Conservation (phyloP, 2,329 filamentous ascomycete species). For the Aspergillus sp. region DNA sequence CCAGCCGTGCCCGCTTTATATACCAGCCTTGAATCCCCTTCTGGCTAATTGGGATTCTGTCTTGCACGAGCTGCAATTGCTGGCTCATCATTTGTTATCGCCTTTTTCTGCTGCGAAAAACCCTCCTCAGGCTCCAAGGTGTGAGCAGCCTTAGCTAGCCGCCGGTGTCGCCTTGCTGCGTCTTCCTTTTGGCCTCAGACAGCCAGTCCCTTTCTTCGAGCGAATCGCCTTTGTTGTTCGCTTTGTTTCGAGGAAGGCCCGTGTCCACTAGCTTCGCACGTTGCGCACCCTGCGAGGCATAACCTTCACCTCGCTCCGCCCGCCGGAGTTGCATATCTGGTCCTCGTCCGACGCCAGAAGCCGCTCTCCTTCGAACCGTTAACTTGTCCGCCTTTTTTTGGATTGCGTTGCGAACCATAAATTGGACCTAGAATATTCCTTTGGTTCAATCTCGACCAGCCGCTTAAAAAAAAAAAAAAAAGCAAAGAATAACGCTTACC, state of each 20-base stretch:
- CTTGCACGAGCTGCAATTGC: constrained; percentile 6
- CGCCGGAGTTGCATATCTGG: constrained; percentile 5
- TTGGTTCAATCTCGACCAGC: background rate
- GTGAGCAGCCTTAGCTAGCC: constrained; percentile 20
- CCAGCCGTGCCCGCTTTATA: background rate
- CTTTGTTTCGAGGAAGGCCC: background rate
- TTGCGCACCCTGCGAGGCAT: background rate
- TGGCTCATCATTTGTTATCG: background rate
- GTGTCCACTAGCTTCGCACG: background rate
- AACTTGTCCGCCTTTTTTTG: background rate
- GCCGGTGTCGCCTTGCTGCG: constrained; percentile 6
- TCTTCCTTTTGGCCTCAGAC: background rate
- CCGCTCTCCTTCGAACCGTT: constrained; percentile 1
- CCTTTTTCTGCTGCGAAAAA: background rate
- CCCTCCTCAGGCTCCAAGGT: constrained; percentile 13
- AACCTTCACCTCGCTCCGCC: background rate
- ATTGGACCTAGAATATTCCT: background rate
- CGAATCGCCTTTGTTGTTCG: constrained; percentile 3
- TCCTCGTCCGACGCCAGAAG: constrained; percentile 2
- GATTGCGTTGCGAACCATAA: background rate
- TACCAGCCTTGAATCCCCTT: background rate
- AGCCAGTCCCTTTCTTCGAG: background rate
- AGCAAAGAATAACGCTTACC: background rate
- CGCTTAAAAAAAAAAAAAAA: background rate
- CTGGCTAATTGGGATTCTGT: constrained; percentile 1